Percentiles rank a stretch among this genome's conserved stretches.
phyloP scores from a whole-genome alignment of 208 protist species.

The Crithidia thermophila region DNA sequence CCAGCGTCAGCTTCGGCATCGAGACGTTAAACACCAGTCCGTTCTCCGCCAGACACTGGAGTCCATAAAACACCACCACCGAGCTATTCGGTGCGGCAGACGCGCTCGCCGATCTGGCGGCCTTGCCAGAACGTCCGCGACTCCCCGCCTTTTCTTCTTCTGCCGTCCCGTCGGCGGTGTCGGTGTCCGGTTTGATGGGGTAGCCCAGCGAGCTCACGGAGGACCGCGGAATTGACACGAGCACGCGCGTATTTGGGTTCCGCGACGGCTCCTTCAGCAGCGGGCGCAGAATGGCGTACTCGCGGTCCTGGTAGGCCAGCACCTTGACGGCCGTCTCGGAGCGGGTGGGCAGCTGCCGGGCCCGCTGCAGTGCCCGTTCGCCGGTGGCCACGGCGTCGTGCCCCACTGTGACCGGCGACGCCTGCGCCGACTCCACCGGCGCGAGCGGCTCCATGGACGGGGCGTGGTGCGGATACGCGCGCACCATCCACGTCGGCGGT shows the following conservation, averaged over 20 bases:
- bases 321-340: slow-evolving; percentile 77
- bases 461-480: slow-evolving; percentile 6
- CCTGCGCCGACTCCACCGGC: not conserved
- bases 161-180: not conserved
- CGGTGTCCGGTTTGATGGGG: slow-evolving; percentile 31
- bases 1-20: slow-evolving; percentile 63
- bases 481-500: slow-evolving; percentile 18
- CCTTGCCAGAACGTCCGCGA: too few relatives aligned
- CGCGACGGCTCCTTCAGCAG: slow-evolving; percentile 77
- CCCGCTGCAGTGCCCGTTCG: slow-evolving; percentile 34
- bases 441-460: slow-evolving; percentile 3
- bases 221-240: slow-evolving; percentile 51
- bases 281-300: slow-evolving; percentile 79
- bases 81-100: not conserved
- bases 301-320: slow-evolving; percentile 71
- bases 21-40: slow-evolving; percentile 83
- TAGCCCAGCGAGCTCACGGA: slow-evolving; percentile 25
- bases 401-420: slow-evolving; percentile 9
- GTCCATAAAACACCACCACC: slow-evolving; percentile 71
- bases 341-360: slow-evolving; percentile 38
- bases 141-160: not conserved
- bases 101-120: not conserved
- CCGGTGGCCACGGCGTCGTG: slow-evolving; percentile 24
- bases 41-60: slow-evolving; percentile 82
- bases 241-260: slow-evolving; percentile 62